Percentiles rank a stretch among this genome's conserved stretches.
Conservation (phyloP, 2,329 filamentous ascomycete genomes). For the Colletotrichum lupini region DNA sequence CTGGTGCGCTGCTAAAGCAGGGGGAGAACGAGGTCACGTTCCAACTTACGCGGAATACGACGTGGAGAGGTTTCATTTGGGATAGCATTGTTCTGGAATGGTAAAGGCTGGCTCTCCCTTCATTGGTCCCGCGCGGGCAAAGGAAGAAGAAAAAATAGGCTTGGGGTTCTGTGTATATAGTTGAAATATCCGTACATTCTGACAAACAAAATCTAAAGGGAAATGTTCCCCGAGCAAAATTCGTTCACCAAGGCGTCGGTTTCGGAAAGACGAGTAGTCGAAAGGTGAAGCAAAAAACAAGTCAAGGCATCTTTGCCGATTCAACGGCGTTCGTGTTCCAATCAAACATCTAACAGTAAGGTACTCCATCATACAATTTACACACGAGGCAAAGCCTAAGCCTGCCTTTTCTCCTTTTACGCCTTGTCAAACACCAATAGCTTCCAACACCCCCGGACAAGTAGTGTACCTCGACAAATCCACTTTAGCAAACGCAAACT, state of each 20-base stretch:
- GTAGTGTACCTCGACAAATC: background rate
- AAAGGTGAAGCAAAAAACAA: background rate
- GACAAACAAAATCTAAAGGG: background rate
- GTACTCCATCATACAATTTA: background rate
- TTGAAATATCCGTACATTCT: background rate
- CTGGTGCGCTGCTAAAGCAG: conserved; percentile 35
- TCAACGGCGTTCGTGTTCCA: background rate
- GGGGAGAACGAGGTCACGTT: conserved; percentile 42
- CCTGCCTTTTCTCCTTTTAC: background rate
- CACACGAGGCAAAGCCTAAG: background rate
- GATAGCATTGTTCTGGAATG: conserved; percentile 43
- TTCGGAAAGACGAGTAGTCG: background rate
- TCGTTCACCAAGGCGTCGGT: background rate
- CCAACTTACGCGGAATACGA: conserved; percentile 40
- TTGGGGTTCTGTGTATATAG: background rate
- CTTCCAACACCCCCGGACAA: background rate
- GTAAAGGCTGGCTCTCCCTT: conserved; percentile 23
- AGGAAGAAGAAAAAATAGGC: background rate
- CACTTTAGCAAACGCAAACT: background rate
- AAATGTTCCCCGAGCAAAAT: background rate
- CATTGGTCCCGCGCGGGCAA: background rate
- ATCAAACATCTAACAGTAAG: background rate
- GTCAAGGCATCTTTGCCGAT: background rate
- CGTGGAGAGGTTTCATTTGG: conserved; percentile 44
- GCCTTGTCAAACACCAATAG: conserved; percentile 3